Conservation (phyloP, 345 rosid genomes). For the Murraya paniculata region DNA sequence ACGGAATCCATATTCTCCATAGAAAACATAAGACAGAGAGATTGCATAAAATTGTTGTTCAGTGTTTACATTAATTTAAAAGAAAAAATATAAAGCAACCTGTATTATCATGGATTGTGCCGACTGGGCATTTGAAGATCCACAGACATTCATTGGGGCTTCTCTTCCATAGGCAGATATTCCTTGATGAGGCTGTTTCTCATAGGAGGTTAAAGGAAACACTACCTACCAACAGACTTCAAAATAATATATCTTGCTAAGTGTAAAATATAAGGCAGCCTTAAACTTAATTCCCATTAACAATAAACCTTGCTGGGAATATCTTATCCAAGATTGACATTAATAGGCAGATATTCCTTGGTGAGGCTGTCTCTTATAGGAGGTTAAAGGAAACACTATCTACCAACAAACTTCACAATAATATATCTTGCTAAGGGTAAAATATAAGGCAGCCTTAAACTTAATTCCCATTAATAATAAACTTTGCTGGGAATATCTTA, state of each 20-base stretch:
- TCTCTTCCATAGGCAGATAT: slow-evolving; percentile 97
- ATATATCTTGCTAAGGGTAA: neutral
- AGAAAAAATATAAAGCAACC: slow-evolving; percentile 38
- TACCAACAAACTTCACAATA: neutral
- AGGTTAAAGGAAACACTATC: slow-evolving; percentile 20
- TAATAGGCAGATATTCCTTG: too few species aligned
- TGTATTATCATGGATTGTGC: slow-evolving; percentile 91
- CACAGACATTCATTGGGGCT: slow-evolving; percentile 70
- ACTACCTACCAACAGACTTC: neutral
- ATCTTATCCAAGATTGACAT: neutral
- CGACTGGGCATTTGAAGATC: slow-evolving; percentile 50
- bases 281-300: neutral
- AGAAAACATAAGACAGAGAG: neutral
- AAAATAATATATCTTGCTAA: neutral
- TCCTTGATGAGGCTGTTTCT: slow-evolving; percentile 93
- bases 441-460: neutral
- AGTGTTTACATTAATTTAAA: neutral
- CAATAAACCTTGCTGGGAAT: neutral
- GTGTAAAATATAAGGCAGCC: neutral
- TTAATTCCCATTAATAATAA: neutral
- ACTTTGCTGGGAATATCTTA: neutral
- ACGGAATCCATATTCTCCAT: neutral
- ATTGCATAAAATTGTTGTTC: neutral
- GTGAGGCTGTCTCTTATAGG: slow-evolving; percentile 89
- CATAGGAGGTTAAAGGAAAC: slow-evolving; percentile 43